Evolutionary conservation across 2,329 filamentous ascomycete genomes (phyloP), one percentile per base, ranked within the genome.

Genomic region (Leptographium wingfieldii): DNA sequence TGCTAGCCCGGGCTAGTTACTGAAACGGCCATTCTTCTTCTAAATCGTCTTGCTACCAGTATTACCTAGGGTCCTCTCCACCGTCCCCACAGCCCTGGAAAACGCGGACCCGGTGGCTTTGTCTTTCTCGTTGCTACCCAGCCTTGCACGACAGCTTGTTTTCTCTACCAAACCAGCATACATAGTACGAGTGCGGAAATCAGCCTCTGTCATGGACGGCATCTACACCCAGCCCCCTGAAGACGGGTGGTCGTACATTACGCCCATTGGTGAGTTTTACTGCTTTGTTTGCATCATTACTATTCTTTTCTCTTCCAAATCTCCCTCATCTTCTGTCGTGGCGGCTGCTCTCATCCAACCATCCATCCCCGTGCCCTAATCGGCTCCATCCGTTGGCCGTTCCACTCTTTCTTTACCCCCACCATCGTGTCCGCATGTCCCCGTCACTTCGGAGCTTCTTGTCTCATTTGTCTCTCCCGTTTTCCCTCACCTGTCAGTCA

Each of bases 231-330:
- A 74, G 69, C 74, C 72, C 73, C 75, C 73, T 73, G 74, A 69
- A 69, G 73, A 74, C 72, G 72, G 71, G 66, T 72, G 73, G 63
- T 76, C 74, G 63, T 79, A 76, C 71, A 74, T 82, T 65, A 74
- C 73, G 67, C 80, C 80, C 70, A 79, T 82, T 72, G 80, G 80
- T 82, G 72, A 77, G 80, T 71, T 5, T 27, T 38, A 31, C 12
- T 43, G 29, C 25, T n/a, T 29, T 9, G 35, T n/a, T 31, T 52
- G 19, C 48, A 9, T 43, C 19, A 16, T 25, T 16, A 40, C 10
- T n/a, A 12, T 56, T 22, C 12, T 35, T 19, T 10, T 2, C 49
- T 43, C 11, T 43, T 1, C 31, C 22, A 9, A 22, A 4, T 53
- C 25, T 25, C 46, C 43, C 46, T 27, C 19, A 31, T 58, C 25